phyloP scores from a whole-genome alignment of 768 basidiomycete species.

The Pisolithus tinctorius region DNA sequence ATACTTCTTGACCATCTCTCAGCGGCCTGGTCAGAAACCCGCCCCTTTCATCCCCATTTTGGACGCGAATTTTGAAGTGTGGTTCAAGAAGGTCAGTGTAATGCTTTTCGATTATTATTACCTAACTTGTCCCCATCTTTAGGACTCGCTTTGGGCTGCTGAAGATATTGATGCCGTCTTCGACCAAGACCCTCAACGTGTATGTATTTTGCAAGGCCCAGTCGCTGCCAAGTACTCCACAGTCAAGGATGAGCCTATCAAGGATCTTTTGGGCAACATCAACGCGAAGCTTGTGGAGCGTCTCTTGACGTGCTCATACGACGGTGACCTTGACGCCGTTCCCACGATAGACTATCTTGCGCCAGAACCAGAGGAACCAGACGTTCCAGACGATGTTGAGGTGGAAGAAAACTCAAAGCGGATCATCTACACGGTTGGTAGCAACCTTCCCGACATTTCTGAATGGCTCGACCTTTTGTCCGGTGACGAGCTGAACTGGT shows the following conservation, averaged over 20 bases:
- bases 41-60: conserved; percentile 97
- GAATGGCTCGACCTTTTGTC: conserved; percentile 83
- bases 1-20: conserved; percentile 92
- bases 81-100: conserved; percentile 92
- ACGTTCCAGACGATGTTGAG: conserved; percentile 36
- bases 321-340: conserved; percentile 64
- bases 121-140: conserved; percentile 7
- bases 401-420: conserved; percentile 36
- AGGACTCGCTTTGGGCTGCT: conserved; percentile 97
- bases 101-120: background rate
- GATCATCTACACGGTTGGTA: conserved; percentile 45
- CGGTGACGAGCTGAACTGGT: conserved; percentile 79
- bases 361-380: conserved; percentile 35
- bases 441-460: conserved; percentile 48
- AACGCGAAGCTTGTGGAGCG: conserved; percentile 69
- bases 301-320: conserved; percentile 73
- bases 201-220: conserved; percentile 96
- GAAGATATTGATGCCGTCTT: conserved; percentile 99
- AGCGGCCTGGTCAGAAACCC: conserved; percentile 96
- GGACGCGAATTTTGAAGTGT: conserved; percentile 90
- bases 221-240: conserved; percentile 86
- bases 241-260: conserved; percentile 90
- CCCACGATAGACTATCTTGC: conserved; percentile 85
- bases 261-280: conserved; percentile 86
- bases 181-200: conserved; percentile 97